Conservation (phyloP, 1,284 basidiomycete genomes). For the Ganoderma sinense region DNA sequence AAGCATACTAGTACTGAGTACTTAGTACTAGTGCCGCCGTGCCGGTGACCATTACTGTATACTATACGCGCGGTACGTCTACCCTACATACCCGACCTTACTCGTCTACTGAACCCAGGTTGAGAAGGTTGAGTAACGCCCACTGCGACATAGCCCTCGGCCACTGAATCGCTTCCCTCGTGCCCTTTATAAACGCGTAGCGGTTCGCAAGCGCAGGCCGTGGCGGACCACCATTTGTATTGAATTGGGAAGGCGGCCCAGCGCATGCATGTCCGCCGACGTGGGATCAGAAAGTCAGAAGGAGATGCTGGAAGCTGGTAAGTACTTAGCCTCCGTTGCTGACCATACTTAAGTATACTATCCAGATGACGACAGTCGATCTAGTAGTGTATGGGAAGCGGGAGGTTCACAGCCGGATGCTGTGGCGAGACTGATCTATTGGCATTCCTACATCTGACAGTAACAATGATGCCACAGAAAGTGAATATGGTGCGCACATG, state of each 20-base stretch:
- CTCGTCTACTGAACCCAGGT: too few relatives aligned
- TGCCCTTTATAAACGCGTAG: background rate
- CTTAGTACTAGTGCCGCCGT: too few relatives aligned
- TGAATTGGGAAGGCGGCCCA: background rate
- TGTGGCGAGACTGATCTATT: background rate
- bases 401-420: conserved; percentile 1
- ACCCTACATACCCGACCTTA: too few relatives aligned
- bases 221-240: background rate
- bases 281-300: conserved; percentile 13
- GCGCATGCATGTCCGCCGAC: background rate
- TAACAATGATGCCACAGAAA: background rate
- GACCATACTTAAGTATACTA: too few relatives aligned
- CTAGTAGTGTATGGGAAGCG: too few relatives aligned
- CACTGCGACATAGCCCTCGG: background rate
- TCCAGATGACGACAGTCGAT: too few relatives aligned
- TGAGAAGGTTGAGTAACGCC: too few relatives aligned
- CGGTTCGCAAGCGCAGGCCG: background rate
- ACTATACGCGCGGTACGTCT: too few relatives aligned
- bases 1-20: too few relatives aligned
- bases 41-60: too few relatives aligned
- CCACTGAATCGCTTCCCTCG: background rate
- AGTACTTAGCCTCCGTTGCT: too few relatives aligned
- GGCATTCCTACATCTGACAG: background rate
- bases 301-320: conserved; percentile 7
- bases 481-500: background rate